These are phyloP conservation scores for Cryptococcus sp. DNA, from an alignment of 1,284 basidiomycete genomes.

Conservation along the genomic window DNA sequence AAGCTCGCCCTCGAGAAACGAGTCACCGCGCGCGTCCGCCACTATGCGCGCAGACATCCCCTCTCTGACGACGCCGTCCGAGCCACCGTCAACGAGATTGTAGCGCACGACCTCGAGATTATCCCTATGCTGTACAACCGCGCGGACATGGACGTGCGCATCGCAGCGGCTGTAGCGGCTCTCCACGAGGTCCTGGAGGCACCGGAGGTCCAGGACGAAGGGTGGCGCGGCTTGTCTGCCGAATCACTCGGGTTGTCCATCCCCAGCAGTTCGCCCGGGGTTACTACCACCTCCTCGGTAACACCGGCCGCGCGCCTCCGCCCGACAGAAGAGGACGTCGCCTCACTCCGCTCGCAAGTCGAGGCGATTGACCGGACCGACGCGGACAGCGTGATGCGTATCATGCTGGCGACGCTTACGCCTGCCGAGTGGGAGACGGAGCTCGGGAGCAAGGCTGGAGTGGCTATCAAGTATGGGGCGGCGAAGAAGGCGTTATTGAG, in stretches of 20 bases:
- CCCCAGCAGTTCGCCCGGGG: too few species aligned
- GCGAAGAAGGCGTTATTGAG: slow-evolving; percentile 16
- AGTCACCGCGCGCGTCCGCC: slow-evolving; percentile 14
- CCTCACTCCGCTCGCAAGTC: slow-evolving; percentile 12
- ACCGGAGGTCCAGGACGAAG: not conserved
- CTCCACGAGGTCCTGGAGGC: not conserved
- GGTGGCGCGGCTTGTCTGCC: not conserved
- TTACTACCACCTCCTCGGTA: too few species aligned
- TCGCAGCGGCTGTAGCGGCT: slow-evolving; percentile 14
- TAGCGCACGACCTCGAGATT: slow-evolving; percentile 22
- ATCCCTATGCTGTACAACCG: slow-evolving; percentile 27
- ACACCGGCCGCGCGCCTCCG: not conserved
- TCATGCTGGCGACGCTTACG: slow-evolving; percentile 11
- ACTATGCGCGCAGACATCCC: slow-evolving; percentile 7
- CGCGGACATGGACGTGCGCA: slow-evolving; percentile 16
- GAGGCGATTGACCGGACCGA: slow-evolving; percentile 18
- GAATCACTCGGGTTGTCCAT: too few species aligned
- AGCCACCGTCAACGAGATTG: slow-evolving; percentile 16
- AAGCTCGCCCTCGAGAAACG: slow-evolving; percentile 14
- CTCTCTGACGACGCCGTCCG: slow-evolving; percentile 6
- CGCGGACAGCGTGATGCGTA: slow-evolving; percentile 10
- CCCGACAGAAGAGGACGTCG: slow-evolving; percentile 6
- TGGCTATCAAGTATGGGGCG: slow-evolving; percentile 13
- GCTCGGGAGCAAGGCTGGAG: slow-evolving; percentile 5
- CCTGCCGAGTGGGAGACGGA: slow-evolving; percentile 9